phyloP scores from a whole-genome alignment of 148 eudicot species.

The Chenopodium berlandieri region DNA sequence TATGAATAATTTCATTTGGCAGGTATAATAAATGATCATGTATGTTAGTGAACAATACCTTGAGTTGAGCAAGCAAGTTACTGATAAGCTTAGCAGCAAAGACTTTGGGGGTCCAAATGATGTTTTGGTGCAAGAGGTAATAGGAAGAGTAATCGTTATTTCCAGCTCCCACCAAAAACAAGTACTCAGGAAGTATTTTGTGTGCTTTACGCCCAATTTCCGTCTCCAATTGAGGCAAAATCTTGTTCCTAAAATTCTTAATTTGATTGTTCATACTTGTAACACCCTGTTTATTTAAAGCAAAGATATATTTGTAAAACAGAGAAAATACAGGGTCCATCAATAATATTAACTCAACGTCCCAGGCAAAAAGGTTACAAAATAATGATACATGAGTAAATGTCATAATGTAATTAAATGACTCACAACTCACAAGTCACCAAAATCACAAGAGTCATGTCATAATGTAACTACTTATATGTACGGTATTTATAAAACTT shows the following conservation, averaged over 20 bases:
- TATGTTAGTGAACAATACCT: conserved; percentile 9
- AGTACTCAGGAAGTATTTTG: conserved; percentile 18
- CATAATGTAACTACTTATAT: too few species aligned
- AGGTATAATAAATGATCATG: background rate
- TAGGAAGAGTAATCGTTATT: conserved; percentile 30
- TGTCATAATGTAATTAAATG: too few species aligned
- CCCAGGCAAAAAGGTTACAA: too few species aligned
- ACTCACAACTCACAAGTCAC: too few species aligned
- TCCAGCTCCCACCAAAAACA: conserved; percentile 32
- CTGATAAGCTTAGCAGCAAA: conserved; percentile 25
- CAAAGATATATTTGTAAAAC: too few species aligned
- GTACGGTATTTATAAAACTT: too few species aligned
- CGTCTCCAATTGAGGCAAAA: conserved; percentile 26
- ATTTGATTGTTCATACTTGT: conserved; percentile 26
- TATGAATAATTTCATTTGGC: too few species aligned
- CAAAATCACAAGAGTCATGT: too few species aligned
- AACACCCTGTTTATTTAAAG: conserved; percentile 18
- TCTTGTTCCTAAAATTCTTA: conserved; percentile 15
- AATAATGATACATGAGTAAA: too few species aligned
- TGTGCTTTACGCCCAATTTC: background rate
- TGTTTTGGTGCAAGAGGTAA: conserved; percentile 7
- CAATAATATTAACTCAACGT: too few species aligned
- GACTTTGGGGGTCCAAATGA: background rate
- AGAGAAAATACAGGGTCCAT: too few species aligned
- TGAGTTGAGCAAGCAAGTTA: conserved; percentile 18